Conservation (phyloP, 352 stramenopile genomes). For the Aphanomyces astaci region DNA sequence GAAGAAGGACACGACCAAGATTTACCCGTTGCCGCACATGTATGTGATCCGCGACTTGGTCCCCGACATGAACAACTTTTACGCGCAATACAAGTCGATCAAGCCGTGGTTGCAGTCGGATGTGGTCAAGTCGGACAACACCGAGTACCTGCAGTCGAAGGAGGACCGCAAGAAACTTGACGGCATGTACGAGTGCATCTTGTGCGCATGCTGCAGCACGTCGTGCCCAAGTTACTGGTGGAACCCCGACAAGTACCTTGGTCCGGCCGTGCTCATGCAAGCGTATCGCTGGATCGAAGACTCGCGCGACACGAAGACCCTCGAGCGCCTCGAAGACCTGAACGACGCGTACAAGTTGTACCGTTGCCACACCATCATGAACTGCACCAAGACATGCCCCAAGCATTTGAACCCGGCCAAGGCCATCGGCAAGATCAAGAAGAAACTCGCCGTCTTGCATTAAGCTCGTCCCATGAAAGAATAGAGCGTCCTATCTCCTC, state of each 20-base stretch:
- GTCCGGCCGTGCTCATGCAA: conserved; percentile 89
- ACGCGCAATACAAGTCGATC: conserved; percentile 97
- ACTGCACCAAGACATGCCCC: conserved; percentile 99
- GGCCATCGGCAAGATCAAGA: conserved; percentile 99
- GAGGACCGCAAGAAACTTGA: conserved; percentile 99
- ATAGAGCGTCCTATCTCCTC: neutral
- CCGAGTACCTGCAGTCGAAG: conserved; percentile 84
- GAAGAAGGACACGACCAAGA: conserved; percentile 89
- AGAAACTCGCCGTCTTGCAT: conserved; percentile 79
- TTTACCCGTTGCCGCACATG: conserved; percentile 99
- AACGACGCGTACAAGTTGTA: conserved; percentile 99
- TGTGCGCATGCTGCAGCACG: conserved; percentile 98
- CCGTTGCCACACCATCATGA: conserved; percentile 99
- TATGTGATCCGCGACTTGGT: conserved; percentile 99
- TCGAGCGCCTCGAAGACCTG: conserved; percentile 91
- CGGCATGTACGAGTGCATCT: conserved; percentile 99
- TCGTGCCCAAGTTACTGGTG: conserved; percentile 99
- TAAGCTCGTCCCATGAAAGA: neutral
- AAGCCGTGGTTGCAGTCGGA: conserved; percentile 98
- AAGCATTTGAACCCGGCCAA: conserved; percentile 99
- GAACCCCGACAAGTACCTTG: conserved; percentile 95
- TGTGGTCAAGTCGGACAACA: conserved; percentile 77
- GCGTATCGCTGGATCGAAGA: conserved; percentile 99
- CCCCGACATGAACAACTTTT: conserved; percentile 99
- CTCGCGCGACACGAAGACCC: conserved; percentile 94